Evolutionary conservation across 805 yeast genomes (phyloP), one percentile per base, ranked within the genome.

Genomic region (Ogataea pini): DNA sequence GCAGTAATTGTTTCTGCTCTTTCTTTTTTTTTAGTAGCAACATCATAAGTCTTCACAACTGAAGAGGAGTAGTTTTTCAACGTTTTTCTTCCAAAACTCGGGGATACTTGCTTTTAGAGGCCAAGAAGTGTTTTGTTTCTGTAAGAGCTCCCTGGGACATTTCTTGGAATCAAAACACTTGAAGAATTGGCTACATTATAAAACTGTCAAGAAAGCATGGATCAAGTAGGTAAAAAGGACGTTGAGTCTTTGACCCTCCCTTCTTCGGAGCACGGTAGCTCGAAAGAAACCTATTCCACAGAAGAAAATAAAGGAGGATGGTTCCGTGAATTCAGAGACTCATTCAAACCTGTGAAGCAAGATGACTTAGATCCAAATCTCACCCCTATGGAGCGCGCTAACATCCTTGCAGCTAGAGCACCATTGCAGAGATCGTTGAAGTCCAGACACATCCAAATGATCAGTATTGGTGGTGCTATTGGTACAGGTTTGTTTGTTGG

Each of bases 401-500:
- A 77, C 51, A 63, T 75, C 25, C 58, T 61, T 44, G 71, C 82
- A 20, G 75, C 80, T 72, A 70, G 55, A 68, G 81, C 66, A 75
- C 29, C 70, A 85, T 54, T 63, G 73, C 7, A n/a, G n/a, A n/a
- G n/a, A n/a, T n/a, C n/a, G n/a, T 71, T 84, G 44, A 80, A 78
- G 57, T 76, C 79, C 36, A 75, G 91, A 61, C 92, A 87, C 63
- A 67, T 87, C 56, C 82, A 84, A 51, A 83, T 86, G 89, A 87
- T 87, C 68, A 90, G 94, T 42, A 73, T 87, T 52, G 94, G 92
- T 56, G 91, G 92, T 36, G 78, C 86, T 50, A 86, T 88, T 56
- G 96, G 96, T 57, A 84, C 92, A 7, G 96, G 94, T 61, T 72
- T 89, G 44, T 81, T 89, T 52, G 85, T 89, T 27, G 89, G 89